These are phyloP conservation scores for Dendrostoma leiphaemia DNA, from an alignment of 2,329 filamentous ascomycete species.

Conservation along the genomic window DNA sequence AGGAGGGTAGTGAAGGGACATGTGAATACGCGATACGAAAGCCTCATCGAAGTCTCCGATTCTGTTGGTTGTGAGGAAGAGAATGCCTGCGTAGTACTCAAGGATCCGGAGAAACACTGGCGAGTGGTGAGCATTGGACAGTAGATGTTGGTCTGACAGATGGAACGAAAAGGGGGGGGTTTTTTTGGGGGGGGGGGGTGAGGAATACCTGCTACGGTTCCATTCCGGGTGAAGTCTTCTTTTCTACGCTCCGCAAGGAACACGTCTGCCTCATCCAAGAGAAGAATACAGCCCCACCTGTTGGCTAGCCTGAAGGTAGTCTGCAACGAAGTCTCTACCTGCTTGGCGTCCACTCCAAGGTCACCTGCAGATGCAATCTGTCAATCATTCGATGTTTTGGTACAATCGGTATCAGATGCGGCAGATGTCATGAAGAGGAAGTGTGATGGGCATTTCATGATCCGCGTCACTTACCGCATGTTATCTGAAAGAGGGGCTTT, in stretches of 20 bases:
- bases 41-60: constrained; percentile 43
- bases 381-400: no score
- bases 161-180: no score
- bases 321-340: constrained; percentile 29
- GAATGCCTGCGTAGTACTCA: constrained; percentile 40
- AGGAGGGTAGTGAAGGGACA: constrained; percentile 32
- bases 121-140: constrained; percentile 14
- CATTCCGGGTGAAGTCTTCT: constrained; percentile 5
- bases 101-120: constrained; percentile 38
- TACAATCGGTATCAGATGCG: no score
- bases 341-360: constrained; percentile 30
- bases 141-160: no score
- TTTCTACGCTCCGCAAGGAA: neutral
- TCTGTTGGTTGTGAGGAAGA: constrained; percentile 45
- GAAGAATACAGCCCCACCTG: constrained; percentile 22
- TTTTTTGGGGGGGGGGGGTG: no score
- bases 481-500: constrained; percentile 21
- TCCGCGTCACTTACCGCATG: constrained; percentile 17
- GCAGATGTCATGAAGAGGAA: no score
- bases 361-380: constrained; percentile 23
- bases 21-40: constrained; percentile 38
- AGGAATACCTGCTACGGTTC: constrained; percentile 10
- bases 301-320: constrained; percentile 21
- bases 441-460: neutral
- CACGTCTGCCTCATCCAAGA: constrained; percentile 16